Conservation (phyloP, 148 eudicot genomes). For the Rhododendron griersonianum region DNA sequence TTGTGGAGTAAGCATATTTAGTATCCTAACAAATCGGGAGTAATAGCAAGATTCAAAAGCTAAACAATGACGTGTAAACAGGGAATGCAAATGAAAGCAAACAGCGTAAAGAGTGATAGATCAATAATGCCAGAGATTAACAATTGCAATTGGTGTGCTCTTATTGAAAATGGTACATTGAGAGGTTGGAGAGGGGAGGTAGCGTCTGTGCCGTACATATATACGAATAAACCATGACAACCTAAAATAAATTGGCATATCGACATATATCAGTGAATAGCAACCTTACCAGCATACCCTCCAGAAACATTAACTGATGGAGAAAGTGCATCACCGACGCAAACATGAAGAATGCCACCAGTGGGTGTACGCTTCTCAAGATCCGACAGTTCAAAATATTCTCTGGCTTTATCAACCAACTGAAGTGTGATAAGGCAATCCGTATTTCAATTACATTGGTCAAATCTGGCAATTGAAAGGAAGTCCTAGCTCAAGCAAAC, state of each 20-base stretch:
- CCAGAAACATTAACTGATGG: slow-evolving; percentile 44
- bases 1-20: background rate
- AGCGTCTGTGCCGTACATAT: background rate
- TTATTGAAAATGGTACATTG: background rate
- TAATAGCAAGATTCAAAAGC: background rate
- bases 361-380: slow-evolving; percentile 49
- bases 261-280: background rate
- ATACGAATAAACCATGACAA: background rate
- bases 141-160: background rate
- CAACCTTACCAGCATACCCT: slow-evolving; percentile 69
- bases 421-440: slow-evolving; percentile 14
- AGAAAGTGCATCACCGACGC: slow-evolving; percentile 77
- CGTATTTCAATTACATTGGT: background rate
- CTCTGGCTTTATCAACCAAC: slow-evolving; percentile 68
- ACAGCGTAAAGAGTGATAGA: background rate
- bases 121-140: background rate
- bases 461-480: slow-evolving; percentile 3
- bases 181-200: background rate
- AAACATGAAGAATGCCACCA: slow-evolving; percentile 64
- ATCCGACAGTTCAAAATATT: slow-evolving; percentile 56
- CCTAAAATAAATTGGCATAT: background rate
- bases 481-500: slow-evolving; percentile 2
- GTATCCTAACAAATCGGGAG: background rate
- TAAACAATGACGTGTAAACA: background rate
- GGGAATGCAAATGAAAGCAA: background rate